Evolutionary conservation across 2,329 filamentous ascomycete species (phyloP).

Genomic region (Aspergillus fumigatus): DNA sequence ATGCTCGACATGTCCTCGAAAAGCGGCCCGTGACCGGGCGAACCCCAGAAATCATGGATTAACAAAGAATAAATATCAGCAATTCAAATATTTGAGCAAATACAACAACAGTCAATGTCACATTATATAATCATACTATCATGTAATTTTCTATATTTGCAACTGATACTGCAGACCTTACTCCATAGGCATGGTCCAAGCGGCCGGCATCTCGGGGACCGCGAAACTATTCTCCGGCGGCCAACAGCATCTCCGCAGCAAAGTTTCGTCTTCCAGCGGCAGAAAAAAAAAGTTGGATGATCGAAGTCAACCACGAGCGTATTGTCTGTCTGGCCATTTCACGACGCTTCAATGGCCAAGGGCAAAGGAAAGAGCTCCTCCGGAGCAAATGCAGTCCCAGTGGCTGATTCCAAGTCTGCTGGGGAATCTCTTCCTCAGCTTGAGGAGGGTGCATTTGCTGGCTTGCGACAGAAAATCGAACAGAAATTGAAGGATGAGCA

Average conservation of each 20-base stretch:
- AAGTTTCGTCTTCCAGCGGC: constrained; percentile 21
- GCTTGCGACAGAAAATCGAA: constrained; percentile 40
- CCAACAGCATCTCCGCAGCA: constrained; percentile 8
- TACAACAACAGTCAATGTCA: neutral
- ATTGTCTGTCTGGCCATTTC: constrained; percentile 13
- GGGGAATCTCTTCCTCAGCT: constrained; percentile 29
- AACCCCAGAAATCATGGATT: constrained; percentile 26
- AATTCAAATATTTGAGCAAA: neutral
- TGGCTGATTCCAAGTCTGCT: constrained; percentile 16
- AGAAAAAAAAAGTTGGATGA: constrained; percentile 27
- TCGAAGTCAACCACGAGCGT: constrained; percentile 25
- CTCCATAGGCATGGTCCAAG: neutral
- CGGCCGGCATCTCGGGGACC: constrained; percentile 5
- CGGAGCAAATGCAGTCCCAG: constrained; percentile 17
- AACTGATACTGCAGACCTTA: neutral
- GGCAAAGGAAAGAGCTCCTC: constrained; percentile 33
- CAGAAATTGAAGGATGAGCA: constrained; percentile 34
- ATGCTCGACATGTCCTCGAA: constrained; percentile 25
- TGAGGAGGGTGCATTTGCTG: constrained; percentile 37
- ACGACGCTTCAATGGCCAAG: constrained; percentile 32
- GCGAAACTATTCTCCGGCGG: constrained; percentile 26
- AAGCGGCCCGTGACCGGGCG: constrained; percentile 20
- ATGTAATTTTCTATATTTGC: neutral
- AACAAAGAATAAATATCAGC: neutral
- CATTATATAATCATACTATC: neutral